Percentiles rank a stretch among this genome's conserved stretches.
These are phyloP conservation scores for Stephania japonica DNA, from an alignment of 164 flowering plant genomes.

Conservation along the genomic window DNA sequence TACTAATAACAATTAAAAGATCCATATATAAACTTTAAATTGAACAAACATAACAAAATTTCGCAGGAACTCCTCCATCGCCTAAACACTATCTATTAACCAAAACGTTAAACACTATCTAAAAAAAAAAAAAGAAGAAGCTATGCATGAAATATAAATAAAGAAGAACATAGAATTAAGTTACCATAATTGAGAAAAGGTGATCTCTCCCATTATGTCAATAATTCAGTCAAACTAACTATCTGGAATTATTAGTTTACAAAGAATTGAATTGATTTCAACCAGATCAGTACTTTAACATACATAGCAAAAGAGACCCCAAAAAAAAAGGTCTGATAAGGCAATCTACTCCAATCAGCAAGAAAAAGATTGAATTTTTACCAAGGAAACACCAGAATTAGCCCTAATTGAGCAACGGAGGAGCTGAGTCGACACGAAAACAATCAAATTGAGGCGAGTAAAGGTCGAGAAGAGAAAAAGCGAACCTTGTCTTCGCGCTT, in stretches of 20 bases:
- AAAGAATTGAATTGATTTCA: background rate
- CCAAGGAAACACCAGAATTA: background rate
- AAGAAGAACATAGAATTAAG: background rate
- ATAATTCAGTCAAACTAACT: background rate
- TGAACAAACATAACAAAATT: background rate
- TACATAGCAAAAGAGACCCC: background rate
- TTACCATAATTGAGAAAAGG: background rate
- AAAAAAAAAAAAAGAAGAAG: background rate
- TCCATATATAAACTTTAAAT: too few species aligned
- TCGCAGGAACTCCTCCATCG: background rate
- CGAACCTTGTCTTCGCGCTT: conserved; percentile 68
- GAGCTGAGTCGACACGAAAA: background rate
- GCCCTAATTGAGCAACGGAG: background rate
- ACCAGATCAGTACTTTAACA: background rate
- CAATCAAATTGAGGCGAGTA: background rate
- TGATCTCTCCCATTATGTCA: background rate
- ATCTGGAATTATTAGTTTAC: background rate
- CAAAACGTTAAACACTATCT: background rate
- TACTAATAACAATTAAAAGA: too few species aligned
- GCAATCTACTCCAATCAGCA: background rate
- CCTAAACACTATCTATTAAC: background rate
- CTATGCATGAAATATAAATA: background rate
- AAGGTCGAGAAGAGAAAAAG: background rate
- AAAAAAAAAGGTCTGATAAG: background rate
- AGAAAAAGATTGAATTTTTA: background rate